These are phyloP conservation scores for Entomortierella lignicola DNA, from an alignment of 192 early-diverging fungal genomes.

Conservation along the genomic window DNA sequence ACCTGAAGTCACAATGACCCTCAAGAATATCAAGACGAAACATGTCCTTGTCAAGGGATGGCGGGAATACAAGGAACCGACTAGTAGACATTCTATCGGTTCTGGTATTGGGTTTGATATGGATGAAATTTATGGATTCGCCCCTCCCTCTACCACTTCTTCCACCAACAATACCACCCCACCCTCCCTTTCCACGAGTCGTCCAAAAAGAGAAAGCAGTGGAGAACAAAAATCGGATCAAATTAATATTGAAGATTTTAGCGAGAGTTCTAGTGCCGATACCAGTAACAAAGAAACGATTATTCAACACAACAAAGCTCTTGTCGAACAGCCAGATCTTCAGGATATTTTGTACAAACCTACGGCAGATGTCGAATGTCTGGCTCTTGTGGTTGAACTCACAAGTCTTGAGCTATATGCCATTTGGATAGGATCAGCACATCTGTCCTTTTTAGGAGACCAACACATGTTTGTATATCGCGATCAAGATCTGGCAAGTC, in stretches of 20 bases:
- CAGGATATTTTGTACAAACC: constrained; percentile 52
- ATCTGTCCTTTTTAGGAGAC: constrained; percentile 49
- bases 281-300: constrained; percentile 31
- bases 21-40: constrained; percentile 41
- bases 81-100: neutral
- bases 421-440: constrained; percentile 47
- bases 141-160: no score
- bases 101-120: no score
- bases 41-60: constrained; percentile 44
- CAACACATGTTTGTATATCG: constrained; percentile 49
- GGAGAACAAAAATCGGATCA: neutral
- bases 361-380: constrained; percentile 22
- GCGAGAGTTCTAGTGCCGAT: neutral
- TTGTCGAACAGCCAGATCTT: constrained; percentile 14
- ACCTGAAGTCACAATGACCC: constrained; percentile 39
- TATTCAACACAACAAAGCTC: constrained; percentile 21
- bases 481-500: constrained; percentile 23
- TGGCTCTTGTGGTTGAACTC: constrained; percentile 34
- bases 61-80: constrained; percentile 16
- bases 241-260: neutral
- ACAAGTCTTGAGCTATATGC: constrained; percentile 41
- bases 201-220: neutral
- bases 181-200: no score
- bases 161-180: no score
- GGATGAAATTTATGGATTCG: no score